Evolutionary conservation across 2,329 filamentous ascomycete genomes (phyloP).

Genomic region (Achaetomium macrosporum): DNA sequence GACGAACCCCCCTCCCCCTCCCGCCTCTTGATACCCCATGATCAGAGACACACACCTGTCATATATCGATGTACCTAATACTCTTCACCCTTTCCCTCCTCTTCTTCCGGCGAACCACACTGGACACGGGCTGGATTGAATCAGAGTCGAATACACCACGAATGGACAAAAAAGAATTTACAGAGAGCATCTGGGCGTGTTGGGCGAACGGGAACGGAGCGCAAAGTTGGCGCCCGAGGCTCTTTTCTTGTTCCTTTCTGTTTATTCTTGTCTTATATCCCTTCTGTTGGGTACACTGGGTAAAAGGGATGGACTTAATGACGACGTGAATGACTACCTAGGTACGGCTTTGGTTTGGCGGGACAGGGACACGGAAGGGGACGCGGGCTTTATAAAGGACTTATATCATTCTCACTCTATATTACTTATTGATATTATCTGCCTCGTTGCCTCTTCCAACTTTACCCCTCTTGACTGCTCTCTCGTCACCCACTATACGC

Average conservation of each 20-base stretch:
- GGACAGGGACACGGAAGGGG: not conserved
- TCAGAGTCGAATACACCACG: constrained; percentile 2
- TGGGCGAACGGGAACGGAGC: not conserved
- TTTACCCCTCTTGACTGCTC: too few relatives aligned
- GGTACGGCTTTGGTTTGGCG: not conserved
- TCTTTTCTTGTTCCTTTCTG: not conserved
- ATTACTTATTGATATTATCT: too few relatives aligned
- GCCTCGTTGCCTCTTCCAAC: too few relatives aligned
- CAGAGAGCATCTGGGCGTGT: not conserved
- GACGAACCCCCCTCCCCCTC: not conserved
- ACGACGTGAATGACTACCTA: constrained; percentile 13
- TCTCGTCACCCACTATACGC: too few relatives aligned
- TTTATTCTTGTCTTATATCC: not conserved
- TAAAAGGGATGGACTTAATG: constrained; percentile 12
- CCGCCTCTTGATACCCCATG: constrained; percentile 5
- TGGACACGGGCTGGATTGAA: constrained; percentile 12
- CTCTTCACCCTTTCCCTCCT: not conserved
- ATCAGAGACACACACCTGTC: not conserved
- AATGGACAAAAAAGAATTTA: not conserved
- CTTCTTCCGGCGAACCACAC: constrained; percentile 11
- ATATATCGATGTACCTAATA: constrained; percentile 9
- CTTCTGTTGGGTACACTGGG: not conserved
- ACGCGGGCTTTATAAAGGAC: too few relatives aligned
- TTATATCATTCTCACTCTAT: too few relatives aligned
- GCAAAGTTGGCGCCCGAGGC: constrained; percentile 22